Conservation (phyloP, 2,329 filamentous ascomycete species). For the Zymoseptoria brevis region DNA sequence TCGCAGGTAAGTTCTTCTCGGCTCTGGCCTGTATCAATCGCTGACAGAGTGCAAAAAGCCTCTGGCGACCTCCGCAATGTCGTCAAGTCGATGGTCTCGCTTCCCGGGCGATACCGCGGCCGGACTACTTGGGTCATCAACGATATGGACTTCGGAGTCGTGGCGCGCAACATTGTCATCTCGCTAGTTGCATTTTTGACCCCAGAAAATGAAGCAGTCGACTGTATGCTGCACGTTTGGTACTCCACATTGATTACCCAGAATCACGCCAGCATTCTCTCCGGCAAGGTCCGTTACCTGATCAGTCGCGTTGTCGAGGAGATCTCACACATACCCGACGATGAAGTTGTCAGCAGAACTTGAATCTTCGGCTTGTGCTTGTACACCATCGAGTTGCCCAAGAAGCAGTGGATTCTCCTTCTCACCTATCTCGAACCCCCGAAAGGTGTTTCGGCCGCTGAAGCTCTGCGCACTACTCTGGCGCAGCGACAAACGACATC, state of each 20-base stretch:
- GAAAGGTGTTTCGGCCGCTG: too few relatives aligned
- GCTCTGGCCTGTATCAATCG: too few relatives aligned
- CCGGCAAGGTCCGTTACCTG: too few relatives aligned
- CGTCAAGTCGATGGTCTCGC: conserved; percentile 32
- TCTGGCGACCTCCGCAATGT: conserved; percentile 36
- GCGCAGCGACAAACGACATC: conserved; percentile 27
- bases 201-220: conserved; percentile 17
- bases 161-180: conserved; percentile 26
- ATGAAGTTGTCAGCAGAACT: too few relatives aligned
- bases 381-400: conserved; percentile 26
- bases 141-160: conserved; percentile 33
- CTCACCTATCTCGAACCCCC: conserved; percentile 22
- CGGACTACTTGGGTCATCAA: conserved; percentile 31
- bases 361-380: conserved; percentile 17
- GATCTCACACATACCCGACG: too few relatives aligned
- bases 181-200: conserved; percentile 28
- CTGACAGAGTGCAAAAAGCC: too few relatives aligned
- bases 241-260: conserved; percentile 35
- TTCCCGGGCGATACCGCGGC: conserved; percentile 27
- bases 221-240: conserved; percentile 39
- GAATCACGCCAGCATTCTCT: too few relatives aligned
- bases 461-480: too few relatives aligned
- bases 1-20: too few relatives aligned
- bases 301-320: neutral
- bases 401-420: conserved; percentile 28